Base-by-base conservation (phyloP, 1,139 yeast species). In the Debaryomyces udenii region DNA sequence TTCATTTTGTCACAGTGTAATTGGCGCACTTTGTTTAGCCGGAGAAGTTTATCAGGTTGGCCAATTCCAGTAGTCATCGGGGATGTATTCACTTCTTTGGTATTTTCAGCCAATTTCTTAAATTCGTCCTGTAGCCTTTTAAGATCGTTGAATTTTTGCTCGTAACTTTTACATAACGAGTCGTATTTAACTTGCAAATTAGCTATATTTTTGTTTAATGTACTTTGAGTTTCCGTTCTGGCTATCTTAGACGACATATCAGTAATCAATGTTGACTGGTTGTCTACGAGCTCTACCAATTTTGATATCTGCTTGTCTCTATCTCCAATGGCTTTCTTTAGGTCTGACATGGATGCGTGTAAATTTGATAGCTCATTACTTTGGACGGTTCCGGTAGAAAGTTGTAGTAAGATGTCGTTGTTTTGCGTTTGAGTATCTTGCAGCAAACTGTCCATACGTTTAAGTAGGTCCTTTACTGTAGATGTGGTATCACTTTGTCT, bases 1-100 rank as follows among this genome's bases (percentile, higher is more conserved):
- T 46, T 50, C 49, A 66, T 52, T 32, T 56, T 61, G 17, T 50
- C 45, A 3, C 56, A 42, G 47, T 69, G 74, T 34, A 70, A 55
- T 38, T 61, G 62, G 11, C 62, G 62, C 3, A 68, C 52, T 33
- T 65, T 66, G 11, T 52, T 52, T 26, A 66, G 42, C 31, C 52
- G 49, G 15, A 24, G 39, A 7, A 26, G 10, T 13, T 31, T 24
- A 32, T 27, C 9, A 6, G 31, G 40, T 9, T 30, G 14, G n/a
- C n/a, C n/a, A 9, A 17, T 37, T 16, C 27, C 20, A 10, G 10
- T 9, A 16, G 23, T 11, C 6, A 17, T 3, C 9, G 10, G 16
- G 7, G 29, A 6, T 9, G 13, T 11, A 15, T 13, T 11, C 7
- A 29, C 9, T 9, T 38, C 18, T 13, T 23, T 10, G 10, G 31